Evolutionary conservation across 1,139 yeast genomes (phyloP).

Genomic region (Scheffersomyces insectosa): DNA sequence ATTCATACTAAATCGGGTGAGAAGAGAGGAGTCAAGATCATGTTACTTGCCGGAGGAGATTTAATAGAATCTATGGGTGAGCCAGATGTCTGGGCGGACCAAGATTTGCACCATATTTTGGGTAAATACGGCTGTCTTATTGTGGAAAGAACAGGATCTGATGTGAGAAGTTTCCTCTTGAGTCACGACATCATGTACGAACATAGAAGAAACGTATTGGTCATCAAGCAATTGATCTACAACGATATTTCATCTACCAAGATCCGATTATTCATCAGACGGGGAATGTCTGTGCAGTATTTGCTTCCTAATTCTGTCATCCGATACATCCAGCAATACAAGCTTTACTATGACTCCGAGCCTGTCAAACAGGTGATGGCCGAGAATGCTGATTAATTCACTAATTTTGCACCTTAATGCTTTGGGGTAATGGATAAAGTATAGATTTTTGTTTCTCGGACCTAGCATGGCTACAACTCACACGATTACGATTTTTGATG

Average conservation of each 20-base stretch:
- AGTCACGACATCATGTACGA: conserved; percentile 97
- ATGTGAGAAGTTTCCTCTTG: conserved; percentile 85
- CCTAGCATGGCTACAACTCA: background rate
- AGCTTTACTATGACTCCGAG: conserved; percentile 82
- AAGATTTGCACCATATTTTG: conserved; percentile 88
- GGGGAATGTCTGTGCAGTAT: conserved; percentile 97
- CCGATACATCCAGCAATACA: conserved; percentile 90
- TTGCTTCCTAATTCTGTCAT: conserved; percentile 92
- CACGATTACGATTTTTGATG: no score
- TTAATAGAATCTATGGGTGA: conserved; percentile 99
- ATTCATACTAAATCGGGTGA: conserved; percentile 72
- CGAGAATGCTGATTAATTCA: conserved; percentile 41
- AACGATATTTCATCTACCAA: conserved; percentile 96
- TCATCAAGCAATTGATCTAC: conserved; percentile 91
- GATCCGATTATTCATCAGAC: conserved; percentile 83
- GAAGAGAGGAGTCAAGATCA: conserved; percentile 84
- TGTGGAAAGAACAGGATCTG: conserved; percentile 95
- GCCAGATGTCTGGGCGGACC: conserved; percentile 98
- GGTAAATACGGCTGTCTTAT: conserved; percentile 96
- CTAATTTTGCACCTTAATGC: background rate
- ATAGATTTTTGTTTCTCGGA: conserved; percentile 1
- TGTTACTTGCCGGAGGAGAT: conserved; percentile 98
- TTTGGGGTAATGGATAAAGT: conserved; percentile 1
- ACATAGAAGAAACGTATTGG: conserved; percentile 89
- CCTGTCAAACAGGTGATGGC: conserved; percentile 91